Conservation (phyloP, 257 asterid genomes). For the Agastache rugosa region DNA sequence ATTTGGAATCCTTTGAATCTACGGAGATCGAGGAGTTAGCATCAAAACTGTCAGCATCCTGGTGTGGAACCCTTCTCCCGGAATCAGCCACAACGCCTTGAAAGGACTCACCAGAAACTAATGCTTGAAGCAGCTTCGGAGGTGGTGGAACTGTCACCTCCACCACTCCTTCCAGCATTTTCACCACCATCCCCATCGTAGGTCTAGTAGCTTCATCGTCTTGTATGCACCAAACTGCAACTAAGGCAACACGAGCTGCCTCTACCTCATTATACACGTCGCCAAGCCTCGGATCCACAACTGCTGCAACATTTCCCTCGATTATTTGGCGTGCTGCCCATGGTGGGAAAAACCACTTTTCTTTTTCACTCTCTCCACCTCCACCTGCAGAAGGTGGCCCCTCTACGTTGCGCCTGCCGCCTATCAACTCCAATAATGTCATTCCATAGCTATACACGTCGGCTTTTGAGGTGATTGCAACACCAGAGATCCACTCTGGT, state of each 20-base stretch:
- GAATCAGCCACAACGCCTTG: slow-evolving; percentile 58
- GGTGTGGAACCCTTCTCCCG: slow-evolving; percentile 38
- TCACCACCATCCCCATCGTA: slow-evolving; percentile 84
- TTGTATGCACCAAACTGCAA: slow-evolving; percentile 84
- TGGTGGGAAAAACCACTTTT: slow-evolving; percentile 76
- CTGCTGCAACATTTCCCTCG: slow-evolving; percentile 57
- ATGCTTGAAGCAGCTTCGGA: slow-evolving; percentile 83
- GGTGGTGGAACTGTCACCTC: slow-evolving; percentile 69
- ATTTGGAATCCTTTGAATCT: slow-evolving; percentile 47
- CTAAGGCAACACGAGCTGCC: slow-evolving; percentile 61
- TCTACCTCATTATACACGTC: slow-evolving; percentile 47
- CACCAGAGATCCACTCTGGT: slow-evolving; percentile 90
- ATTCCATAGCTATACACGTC: slow-evolving; percentile 87
- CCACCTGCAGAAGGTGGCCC: slow-evolving; percentile 62
- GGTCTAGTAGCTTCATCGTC: slow-evolving; percentile 78
- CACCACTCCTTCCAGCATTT: slow-evolving; percentile 88
- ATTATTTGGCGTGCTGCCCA: slow-evolving; percentile 72
- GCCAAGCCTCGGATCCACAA: slow-evolving; percentile 66
- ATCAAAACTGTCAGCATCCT: slow-evolving; percentile 41
- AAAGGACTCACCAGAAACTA: slow-evolving; percentile 83
- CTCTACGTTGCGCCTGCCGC: slow-evolving; percentile 76
- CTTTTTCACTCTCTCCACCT: slow-evolving; percentile 47
- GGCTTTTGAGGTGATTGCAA: slow-evolving; percentile 80
- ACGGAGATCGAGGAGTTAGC: slow-evolving; percentile 38
- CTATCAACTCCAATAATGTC: slow-evolving; percentile 71